Conservation (phyloP, 2,329 filamentous ascomycete species). For the Cryphonectria carpinicola region DNA sequence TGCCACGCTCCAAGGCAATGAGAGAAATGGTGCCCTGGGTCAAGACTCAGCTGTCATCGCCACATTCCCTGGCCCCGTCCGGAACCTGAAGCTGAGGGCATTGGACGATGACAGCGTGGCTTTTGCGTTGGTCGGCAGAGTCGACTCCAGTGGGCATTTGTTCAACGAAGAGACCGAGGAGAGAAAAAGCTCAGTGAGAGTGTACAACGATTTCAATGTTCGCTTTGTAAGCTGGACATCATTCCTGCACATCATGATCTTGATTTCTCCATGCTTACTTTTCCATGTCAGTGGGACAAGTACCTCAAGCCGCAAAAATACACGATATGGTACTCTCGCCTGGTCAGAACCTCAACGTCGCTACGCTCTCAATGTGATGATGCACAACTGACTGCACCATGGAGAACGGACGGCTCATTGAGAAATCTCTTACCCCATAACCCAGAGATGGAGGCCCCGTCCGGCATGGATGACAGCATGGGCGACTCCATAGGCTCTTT, state of each 20-base stretch:
- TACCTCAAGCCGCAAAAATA: conserved; percentile 39
- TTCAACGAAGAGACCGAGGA: conserved; percentile 38
- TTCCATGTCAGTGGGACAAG: conserved; percentile 38
- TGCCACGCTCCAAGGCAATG: conserved; percentile 24
- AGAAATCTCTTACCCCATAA: conserved; percentile 39
- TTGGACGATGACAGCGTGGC: conserved; percentile 41
- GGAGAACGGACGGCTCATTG: conserved; percentile 38
- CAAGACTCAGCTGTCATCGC: conserved; percentile 35
- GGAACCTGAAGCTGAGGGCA: conserved; percentile 39
- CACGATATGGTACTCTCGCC: conserved; percentile 44
- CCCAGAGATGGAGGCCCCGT: conserved; percentile 40
- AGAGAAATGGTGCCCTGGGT: conserved; percentile 29
- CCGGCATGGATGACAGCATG: conserved; percentile 34
- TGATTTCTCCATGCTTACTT: conserved; percentile 1
- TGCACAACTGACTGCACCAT: conserved; percentile 25
- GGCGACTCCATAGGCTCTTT: conserved; percentile 34
- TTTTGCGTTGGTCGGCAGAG: conserved; percentile 41
- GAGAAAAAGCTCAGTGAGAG: conserved; percentile 36
- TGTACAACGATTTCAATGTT: conserved; percentile 42
- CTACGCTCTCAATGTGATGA: background rate
- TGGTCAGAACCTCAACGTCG: conserved; percentile 33
- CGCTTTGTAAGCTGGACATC: conserved; percentile 37
- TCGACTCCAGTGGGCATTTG: conserved; percentile 38
- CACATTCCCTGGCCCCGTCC: conserved; percentile 40
- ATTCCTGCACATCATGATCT: background rate